Conservation (phyloP, 257 asterid genomes). For the Salvia miltiorrhiza region DNA sequence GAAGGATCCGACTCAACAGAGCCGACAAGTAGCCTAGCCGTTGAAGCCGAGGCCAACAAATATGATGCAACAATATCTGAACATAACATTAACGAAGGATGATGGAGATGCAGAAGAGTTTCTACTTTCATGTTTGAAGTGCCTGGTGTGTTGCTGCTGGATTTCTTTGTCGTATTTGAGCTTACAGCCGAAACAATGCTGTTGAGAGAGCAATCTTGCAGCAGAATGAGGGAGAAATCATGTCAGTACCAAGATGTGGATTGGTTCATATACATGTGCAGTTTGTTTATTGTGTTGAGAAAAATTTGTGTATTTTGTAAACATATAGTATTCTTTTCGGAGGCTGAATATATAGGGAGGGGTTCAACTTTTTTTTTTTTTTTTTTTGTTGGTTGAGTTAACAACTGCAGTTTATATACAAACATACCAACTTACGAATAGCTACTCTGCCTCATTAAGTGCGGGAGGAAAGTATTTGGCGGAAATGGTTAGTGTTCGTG, state of each 20-base stretch:
- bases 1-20: slow-evolving; percentile 38
- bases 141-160: slow-evolving; percentile 18
- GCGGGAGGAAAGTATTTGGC: no score
- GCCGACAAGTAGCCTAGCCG: slow-evolving; percentile 24
- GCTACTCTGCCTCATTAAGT: no score
- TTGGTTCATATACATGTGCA: slow-evolving; percentile 21
- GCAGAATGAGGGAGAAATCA: slow-evolving; percentile 12
- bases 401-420: no score
- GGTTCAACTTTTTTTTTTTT: no score
- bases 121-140: slow-evolving; percentile 3
- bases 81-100: slow-evolving; percentile 26
- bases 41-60: slow-evolving; percentile 29
- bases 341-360: no score
- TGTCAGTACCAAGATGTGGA: slow-evolving; percentile 22
- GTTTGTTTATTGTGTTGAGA: not conserved
- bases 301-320: not conserved
- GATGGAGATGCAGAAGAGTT: slow-evolving; percentile 10
- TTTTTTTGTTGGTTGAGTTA: not conserved
- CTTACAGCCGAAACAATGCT: slow-evolving; percentile 11
- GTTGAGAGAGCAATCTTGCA: not conserved
- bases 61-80: slow-evolving; percentile 26
- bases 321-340: no score
- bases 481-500: no score
- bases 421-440: no score
- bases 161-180: not conserved